Evolutionary conservation across 108 stramenopile species (phyloP).

Genomic region (Epipyxis sp.): DNA sequence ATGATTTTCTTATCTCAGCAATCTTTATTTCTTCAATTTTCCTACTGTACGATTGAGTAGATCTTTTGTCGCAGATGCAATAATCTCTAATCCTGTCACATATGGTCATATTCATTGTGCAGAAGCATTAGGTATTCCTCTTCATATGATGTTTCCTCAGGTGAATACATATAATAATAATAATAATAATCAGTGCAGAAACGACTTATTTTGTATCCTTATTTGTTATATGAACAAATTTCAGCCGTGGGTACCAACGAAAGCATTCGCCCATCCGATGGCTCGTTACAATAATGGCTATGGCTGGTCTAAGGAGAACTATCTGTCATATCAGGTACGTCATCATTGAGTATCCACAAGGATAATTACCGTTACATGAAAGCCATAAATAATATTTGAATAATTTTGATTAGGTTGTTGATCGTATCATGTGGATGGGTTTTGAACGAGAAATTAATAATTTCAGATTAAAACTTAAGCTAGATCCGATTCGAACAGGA

Average conservation of each 20-base stretch:
- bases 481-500: conserved; percentile 31
- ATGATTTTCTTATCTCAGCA: no score
- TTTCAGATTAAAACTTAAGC: conserved; percentile 36
- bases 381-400: no score
- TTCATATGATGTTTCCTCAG: conserved; percentile 78
- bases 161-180: background rate
- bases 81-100: conserved; percentile 72
- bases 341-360: background rate
- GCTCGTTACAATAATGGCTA: conserved; percentile 55
- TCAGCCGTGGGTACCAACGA: conserved; percentile 70
- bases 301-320: conserved; percentile 45
- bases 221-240: no score
- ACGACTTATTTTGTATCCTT: background rate
- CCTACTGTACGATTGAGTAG: background rate
- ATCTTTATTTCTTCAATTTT: background rate
- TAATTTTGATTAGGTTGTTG: conserved; percentile 23
- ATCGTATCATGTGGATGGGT: conserved; percentile 41
- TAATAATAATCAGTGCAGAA: background rate
- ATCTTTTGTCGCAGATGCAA: conserved; percentile 69
- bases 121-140: conserved; percentile 70
- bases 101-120: conserved; percentile 75
- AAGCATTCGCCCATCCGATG: conserved; percentile 72
- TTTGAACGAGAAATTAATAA: conserved; percentile 34
- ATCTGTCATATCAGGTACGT: conserved; percentile 21
- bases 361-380: background rate